Percentiles rank a stretch among this genome's conserved stretches.
Evolutionary conservation across 129 eudicot genomes (phyloP).

Genomic region (Pulicaria dysenterica): DNA sequence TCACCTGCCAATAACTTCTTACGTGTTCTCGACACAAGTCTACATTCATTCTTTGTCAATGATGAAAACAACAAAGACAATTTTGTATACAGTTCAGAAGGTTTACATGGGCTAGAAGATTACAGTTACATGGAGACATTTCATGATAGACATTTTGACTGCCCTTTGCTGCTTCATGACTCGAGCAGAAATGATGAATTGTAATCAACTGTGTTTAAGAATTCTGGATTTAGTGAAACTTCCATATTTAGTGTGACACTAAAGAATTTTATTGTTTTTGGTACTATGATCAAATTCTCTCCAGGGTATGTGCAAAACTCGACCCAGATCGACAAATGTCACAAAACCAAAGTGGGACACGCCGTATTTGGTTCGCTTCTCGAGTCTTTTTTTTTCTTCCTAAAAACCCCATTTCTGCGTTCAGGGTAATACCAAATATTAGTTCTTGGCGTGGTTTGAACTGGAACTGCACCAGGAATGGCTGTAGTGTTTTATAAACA

Average conservation of each 20-base stretch:
- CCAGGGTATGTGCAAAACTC: neutral
- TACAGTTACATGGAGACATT: conserved; percentile 26
- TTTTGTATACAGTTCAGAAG: conserved; percentile 22
- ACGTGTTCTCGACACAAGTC: conserved; percentile 30
- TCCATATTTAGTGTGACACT: no score
- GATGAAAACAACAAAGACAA: conserved; percentile 43
- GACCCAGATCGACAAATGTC: neutral
- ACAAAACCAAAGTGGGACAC: neutral
- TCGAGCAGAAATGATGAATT: conserved; percentile 28
- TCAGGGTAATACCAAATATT: no score
- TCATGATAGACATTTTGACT: conserved; percentile 28
- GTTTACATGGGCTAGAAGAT: conserved; percentile 13
- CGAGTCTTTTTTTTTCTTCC: neutral
- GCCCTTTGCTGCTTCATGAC: conserved; percentile 44
- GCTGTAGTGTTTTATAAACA: neutral
- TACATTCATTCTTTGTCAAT: conserved; percentile 19
- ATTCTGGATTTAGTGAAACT: neutral
- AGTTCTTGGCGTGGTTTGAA: neutral
- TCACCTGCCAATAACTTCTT: conserved; percentile 27
- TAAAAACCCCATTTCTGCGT: neutral
- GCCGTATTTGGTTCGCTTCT: neutral
- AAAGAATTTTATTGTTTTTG: neutral
- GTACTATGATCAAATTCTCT: neutral
- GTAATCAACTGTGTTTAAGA: conserved; percentile 16
- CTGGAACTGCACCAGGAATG: neutral